These are phyloP conservation scores for Millerago galiae DNA, from an alignment of 805 yeast species.

Conservation along the genomic window DNA sequence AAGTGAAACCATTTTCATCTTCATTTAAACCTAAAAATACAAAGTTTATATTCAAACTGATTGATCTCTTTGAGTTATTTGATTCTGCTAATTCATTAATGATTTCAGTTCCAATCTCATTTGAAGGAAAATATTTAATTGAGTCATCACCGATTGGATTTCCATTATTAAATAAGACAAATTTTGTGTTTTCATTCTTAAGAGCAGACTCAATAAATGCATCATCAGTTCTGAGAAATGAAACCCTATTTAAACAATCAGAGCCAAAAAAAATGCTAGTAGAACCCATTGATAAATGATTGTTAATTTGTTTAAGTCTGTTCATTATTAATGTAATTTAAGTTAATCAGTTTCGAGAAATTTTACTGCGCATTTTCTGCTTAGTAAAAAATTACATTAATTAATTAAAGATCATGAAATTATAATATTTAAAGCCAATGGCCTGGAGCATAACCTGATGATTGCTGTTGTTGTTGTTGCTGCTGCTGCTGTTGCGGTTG, in stretches of 20 bases:
- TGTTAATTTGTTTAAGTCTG: neutral
- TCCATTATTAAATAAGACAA: constrained; percentile 31
- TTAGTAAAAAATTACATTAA: too few species aligned
- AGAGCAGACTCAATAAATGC: constrained; percentile 40
- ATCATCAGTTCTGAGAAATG: constrained; percentile 47
- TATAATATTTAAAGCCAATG: neutral
- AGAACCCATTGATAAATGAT: constrained; percentile 1
- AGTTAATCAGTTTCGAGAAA: too few species aligned
- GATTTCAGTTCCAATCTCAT: constrained; percentile 4
- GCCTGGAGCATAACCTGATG: neutral
- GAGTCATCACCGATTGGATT: neutral
- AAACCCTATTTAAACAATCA: constrained; percentile 50
- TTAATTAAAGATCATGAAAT: neutral
- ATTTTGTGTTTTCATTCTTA: constrained; percentile 34
- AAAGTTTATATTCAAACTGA: constrained; percentile 25
- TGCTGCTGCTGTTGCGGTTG: neutral
- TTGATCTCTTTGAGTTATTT: constrained; percentile 20
- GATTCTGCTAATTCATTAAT: constrained; percentile 13
- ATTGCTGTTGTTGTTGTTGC: neutral
- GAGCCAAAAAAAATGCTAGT: constrained; percentile 35
- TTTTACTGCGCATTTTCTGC: too few species aligned
- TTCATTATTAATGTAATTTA: neutral
- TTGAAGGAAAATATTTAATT: constrained; percentile 13
- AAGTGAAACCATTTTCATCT: constrained; percentile 27
- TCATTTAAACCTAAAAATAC: constrained; percentile 49